A percentile compares a stretch with the other conserved stretches of the same genome.
Conservation (phyloP, 768 basidiomycete genomes). For the Lactarius hatsudake region DNA sequence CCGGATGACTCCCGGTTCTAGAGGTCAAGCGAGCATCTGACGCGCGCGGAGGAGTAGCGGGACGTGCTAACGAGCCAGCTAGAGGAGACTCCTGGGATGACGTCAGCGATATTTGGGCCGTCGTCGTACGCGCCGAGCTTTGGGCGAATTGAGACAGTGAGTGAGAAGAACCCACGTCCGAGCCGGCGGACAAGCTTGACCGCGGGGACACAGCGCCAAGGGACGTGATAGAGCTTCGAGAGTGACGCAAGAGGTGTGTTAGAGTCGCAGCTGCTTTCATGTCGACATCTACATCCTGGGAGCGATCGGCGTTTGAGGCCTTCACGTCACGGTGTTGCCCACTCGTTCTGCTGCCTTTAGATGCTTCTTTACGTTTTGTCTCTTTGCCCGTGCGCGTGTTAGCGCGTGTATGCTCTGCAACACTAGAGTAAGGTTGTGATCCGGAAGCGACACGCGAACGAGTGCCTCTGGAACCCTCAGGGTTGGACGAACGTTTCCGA, state of each 20-base stretch:
- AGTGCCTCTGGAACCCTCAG: conserved; percentile 22
- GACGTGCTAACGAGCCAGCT: conserved; percentile 31
- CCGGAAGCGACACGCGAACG: conserved; percentile 14
- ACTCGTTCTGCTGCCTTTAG: conserved; percentile 9
- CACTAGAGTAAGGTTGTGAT: conserved; percentile 22
- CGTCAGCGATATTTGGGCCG: conserved; percentile 39
- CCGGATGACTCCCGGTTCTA: conserved; percentile 27
- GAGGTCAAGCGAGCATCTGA: conserved; percentile 27
- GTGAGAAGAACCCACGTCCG: conserved; percentile 59
- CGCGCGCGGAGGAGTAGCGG: conserved; percentile 38
- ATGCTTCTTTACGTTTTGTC: conserved; percentile 13
- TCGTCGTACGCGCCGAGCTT: conserved; percentile 56
- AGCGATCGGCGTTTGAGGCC: conserved; percentile 29
- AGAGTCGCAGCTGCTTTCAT: conserved; percentile 83
- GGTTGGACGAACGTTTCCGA: conserved; percentile 26
- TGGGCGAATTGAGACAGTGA: conserved; percentile 65
- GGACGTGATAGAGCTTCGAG: conserved; percentile 54
- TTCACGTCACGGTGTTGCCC: conserved; percentile 8
- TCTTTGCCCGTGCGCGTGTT: conserved; percentile 23
- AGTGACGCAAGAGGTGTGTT: conserved; percentile 65
- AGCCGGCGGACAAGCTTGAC: conserved; percentile 66
- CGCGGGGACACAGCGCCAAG: conserved; percentile 62
- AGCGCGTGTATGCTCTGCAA: conserved; percentile 28
- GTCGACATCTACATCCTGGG: conserved; percentile 60
- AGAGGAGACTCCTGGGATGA: conserved; percentile 44